Percentiles rank a stretch among this genome's conserved stretches.
Conservation (phyloP, 371 early-diverging fungal species). For the Saksenaea oblongispora region DNA sequence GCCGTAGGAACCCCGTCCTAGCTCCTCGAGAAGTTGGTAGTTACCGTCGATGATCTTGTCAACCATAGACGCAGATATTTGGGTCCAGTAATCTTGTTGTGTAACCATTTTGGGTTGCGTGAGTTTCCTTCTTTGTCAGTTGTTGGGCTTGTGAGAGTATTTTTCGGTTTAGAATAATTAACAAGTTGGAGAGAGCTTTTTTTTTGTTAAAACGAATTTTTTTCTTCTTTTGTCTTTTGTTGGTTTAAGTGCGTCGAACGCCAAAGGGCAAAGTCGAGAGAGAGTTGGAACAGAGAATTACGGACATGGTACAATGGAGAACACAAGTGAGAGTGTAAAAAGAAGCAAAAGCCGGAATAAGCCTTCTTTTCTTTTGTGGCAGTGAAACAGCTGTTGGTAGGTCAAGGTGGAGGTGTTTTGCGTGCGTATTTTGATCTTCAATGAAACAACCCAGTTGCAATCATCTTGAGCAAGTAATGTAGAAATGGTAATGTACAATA, state of each 20-base stretch:
- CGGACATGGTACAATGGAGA: conserved; percentile 4
- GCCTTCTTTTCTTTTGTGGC: not conserved
- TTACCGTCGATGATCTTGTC: conserved; percentile 26
- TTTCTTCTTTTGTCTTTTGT: not conserved
- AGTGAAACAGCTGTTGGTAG: not conserved
- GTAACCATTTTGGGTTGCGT: conserved; percentile 4
- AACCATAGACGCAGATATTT: conserved; percentile 16
- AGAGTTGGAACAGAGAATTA: not conserved
- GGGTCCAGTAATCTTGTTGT: conserved; percentile 23
- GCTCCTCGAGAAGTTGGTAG: conserved; percentile 54
- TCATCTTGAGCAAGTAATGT: not conserved
- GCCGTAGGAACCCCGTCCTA: conserved; percentile 67
- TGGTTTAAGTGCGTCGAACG: not conserved
- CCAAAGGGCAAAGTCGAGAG: conserved; percentile 3
- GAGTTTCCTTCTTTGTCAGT: conserved; percentile 1
- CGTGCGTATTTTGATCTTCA: not conserved
- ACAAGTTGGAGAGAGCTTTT: not conserved
- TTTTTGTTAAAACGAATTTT: not conserved
- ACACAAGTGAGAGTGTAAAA: not conserved
- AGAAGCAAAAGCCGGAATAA: not conserved
- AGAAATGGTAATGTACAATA: not conserved
- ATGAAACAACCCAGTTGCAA: not conserved
- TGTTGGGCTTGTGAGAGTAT: conserved; percentile 3
- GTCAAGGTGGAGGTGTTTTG: not conserved
- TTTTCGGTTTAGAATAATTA: not conserved